Conservation (phyloP, 306 rosid species). For the Vigna nakashimae region DNA sequence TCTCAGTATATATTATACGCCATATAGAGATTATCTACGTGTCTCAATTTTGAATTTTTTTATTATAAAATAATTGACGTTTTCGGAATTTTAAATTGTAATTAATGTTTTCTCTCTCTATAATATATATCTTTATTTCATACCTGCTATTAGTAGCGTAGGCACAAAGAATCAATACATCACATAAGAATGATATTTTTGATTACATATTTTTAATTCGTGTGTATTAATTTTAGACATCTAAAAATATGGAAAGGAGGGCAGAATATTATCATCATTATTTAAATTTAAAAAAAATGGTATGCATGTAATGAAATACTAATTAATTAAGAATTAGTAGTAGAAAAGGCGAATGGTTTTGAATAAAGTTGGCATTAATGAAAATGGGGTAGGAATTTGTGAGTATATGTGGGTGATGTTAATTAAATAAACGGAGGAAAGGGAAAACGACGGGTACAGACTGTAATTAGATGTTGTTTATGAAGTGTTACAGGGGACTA, state of each 20-base stretch:
- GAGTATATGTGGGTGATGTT: background rate
- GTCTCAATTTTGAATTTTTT: no score
- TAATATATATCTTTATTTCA: no score
- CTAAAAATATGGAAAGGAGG: background rate
- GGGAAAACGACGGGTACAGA: slow-evolving; percentile 38
- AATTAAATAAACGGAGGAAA: background rate
- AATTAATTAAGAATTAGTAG: background rate
- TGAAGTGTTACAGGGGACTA: slow-evolving; percentile 3
- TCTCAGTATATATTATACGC: no score
- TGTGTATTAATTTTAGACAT: no score
- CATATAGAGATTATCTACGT: no score
- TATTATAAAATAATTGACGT: no score
- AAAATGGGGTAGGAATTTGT: background rate
- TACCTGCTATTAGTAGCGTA: background rate
- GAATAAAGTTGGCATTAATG: background rate
- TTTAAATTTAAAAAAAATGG: background rate
- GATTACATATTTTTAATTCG: no score
- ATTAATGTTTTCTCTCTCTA: no score
- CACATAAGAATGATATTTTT: no score
- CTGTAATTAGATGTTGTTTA: slow-evolving; percentile 15
- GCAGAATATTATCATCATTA: background rate
- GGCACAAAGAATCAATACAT: background rate
- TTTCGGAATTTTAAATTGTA: no score
- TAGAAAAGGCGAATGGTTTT: background rate
- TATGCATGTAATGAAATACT: background rate